Conservation (phyloP, 2,329 filamentous ascomycete species). For the Sporothrix variecibatus region DNA sequence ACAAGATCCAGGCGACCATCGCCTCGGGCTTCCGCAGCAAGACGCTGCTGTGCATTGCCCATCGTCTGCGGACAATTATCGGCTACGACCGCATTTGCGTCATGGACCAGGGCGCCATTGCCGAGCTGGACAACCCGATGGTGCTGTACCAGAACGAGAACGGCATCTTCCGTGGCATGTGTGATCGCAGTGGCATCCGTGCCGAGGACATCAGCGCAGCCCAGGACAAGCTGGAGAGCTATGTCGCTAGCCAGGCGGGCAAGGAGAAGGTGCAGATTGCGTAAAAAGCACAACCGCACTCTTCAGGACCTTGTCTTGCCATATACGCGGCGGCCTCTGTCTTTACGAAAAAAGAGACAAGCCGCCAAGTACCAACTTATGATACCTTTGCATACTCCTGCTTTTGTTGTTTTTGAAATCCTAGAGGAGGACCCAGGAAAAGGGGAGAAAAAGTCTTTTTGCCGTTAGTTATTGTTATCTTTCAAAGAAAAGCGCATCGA, state of each 20-base stretch:
- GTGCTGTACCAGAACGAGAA: constrained; percentile 68
- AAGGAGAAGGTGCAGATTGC: constrained; percentile 15
- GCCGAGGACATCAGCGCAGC: constrained; percentile 55
- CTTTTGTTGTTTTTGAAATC: background rate
- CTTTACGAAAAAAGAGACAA: background rate
- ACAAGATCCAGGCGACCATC: constrained; percentile 91
- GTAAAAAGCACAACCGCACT: background rate
- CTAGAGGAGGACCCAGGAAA: background rate
- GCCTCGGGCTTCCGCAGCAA: constrained; percentile 80
- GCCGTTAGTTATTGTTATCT: background rate
- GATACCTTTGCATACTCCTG: constrained; percentile 15
- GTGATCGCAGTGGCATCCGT: constrained; percentile 78
- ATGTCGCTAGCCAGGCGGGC: constrained; percentile 25
- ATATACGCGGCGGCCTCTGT: background rate
- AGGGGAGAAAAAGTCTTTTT: background rate
- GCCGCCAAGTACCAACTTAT: background rate
- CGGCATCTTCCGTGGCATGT: constrained; percentile 86
- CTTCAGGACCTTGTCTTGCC: background rate
- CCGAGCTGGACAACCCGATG: constrained; percentile 78
- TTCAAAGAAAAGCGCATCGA: background rate
- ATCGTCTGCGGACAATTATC: constrained; percentile 88
- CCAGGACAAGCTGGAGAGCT: constrained; percentile 31
- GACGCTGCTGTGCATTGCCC: constrained; percentile 89
- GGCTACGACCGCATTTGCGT: constrained; percentile 95
- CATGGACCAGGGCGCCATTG: constrained; percentile 87